Evolutionary conservation across 768 basidiomycete genomes (phyloP), one percentile per base, ranked within the genome.

Genomic region (Vararia minispora): DNA sequence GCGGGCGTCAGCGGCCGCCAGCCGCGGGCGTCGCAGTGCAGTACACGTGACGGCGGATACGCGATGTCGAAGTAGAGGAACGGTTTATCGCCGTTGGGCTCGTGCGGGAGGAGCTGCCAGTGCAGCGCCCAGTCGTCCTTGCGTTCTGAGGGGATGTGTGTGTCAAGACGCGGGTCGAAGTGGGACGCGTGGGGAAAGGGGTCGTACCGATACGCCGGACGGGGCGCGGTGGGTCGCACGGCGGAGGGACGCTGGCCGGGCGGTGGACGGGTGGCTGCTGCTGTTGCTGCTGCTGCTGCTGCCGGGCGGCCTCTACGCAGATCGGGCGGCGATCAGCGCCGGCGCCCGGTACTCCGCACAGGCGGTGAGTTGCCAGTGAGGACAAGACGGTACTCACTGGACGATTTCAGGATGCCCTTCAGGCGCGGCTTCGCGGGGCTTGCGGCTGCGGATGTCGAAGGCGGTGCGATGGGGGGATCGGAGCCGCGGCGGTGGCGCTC

Each of bases 21-120:
- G 41, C 52, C 28, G 13, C 47, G 44, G 48, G 33, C 47, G 39
- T 48, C 37, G n/a, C n/a, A 21, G 48, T 54, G 27, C 40, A 52
- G 18, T 49, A 71, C 56, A 52, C 41, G 28, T 42, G 28, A 24
- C 26, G 24, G 68, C 46, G 53, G 53, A 45, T 72, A 71, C 4
- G 63, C 68, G 41, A 65, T 52, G 40, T 76, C 75, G 51, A 74
- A 76, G 42, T 62, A 65, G 11, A 74, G 41, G 16, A 59, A 47
- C 6, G 60, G 67, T 28, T 49, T 60, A 31, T 56, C 51, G 38
- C 51, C 46, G 17, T 58, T 53, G 22, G 30, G 33, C 37, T 56
- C 53, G 39, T 54, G 69, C 13, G 69, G 66, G 29, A 69, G 58
- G 13, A 74, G 49, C 35, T 65, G 66, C 73, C 72, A 76, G 43